Conservation (phyloP, 225 moss, liverwort and hornwort genomes). For the Polytrichum formosum region DNA sequence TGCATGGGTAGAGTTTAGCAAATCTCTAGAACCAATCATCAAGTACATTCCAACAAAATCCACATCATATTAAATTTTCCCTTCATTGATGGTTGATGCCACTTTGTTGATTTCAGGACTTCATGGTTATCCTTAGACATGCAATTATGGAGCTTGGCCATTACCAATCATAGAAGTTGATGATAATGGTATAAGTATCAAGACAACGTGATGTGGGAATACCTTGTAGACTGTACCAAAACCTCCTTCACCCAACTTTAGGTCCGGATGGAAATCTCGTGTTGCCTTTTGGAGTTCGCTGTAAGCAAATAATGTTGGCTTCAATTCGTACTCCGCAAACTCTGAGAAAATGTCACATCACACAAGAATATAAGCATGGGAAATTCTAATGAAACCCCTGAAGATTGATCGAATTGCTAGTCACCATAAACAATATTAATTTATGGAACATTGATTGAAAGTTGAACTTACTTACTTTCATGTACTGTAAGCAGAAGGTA, state of each 20-base stretch:
- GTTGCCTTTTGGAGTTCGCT: constrained; percentile 25
- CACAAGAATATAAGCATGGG: background rate
- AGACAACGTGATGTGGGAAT: background rate
- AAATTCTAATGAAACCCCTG: background rate
- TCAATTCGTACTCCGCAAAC: constrained; percentile 27
- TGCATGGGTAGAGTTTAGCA: background rate
- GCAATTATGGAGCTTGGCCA: background rate
- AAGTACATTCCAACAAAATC: background rate
- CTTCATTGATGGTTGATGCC: too few species aligned
- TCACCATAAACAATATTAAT: too few species aligned
- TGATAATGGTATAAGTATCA: background rate
- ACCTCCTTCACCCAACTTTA: constrained; percentile 28
- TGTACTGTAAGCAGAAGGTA: too few species aligned
- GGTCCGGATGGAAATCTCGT: constrained; percentile 5
- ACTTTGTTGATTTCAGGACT: too few species aligned
- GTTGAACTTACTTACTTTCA: too few species aligned
- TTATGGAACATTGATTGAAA: too few species aligned
- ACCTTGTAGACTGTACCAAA: constrained; percentile 16
- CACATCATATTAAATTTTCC: background rate
- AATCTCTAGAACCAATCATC: background rate
- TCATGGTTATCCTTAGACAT: background rate
- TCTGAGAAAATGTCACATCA: constrained; percentile 5
- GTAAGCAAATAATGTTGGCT: constrained; percentile 22
- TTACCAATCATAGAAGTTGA: background rate
- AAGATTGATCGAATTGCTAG: too few species aligned